phyloP scores from a whole-genome alignment of 1,284 basidiomycete species.

The Cerioporus squamosus region DNA sequence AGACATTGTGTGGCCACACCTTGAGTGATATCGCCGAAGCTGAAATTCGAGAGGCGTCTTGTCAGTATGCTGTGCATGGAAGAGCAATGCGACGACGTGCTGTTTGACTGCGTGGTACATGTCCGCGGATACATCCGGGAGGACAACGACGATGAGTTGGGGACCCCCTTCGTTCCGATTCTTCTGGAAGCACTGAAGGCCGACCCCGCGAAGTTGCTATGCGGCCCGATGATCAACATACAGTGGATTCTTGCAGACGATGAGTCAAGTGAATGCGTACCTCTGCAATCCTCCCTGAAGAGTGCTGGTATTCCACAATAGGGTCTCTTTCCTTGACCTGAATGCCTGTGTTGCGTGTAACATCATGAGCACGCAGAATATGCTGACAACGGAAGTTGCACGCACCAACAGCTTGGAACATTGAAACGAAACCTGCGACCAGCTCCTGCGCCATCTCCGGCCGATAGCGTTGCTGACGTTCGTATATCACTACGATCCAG shows the following conservation, averaged over 20 bases:
- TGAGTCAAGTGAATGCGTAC: constrained; percentile 32
- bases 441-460: constrained; percentile 49
- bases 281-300: constrained; percentile 54
- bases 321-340: constrained; percentile 45
- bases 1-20: constrained; percentile 79
- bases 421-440: constrained; percentile 49
- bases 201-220: constrained; percentile 54
- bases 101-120: constrained; percentile 78
- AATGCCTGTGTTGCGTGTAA: constrained; percentile 48
- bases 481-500: constrained; percentile 71
- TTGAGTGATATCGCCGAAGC: constrained; percentile 28
- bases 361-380: not conserved
- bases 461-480: constrained; percentile 58
- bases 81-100: constrained; percentile 44
- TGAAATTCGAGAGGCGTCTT: constrained; percentile 1
- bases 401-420: constrained; percentile 62
- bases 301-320: constrained; percentile 53
- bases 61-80: not conserved
- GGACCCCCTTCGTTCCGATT: constrained; percentile 44
- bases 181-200: constrained; percentile 45
- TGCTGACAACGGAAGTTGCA: no score
- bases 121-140: constrained; percentile 75
- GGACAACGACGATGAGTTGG: constrained; percentile 64
- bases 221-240: not conserved
- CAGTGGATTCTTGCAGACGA: not conserved